Evolutionary conservation across 78 protist species (phyloP), one percentile per base, ranked within the genome.

Genomic region (Dictyostelium firmibasis): DNA sequence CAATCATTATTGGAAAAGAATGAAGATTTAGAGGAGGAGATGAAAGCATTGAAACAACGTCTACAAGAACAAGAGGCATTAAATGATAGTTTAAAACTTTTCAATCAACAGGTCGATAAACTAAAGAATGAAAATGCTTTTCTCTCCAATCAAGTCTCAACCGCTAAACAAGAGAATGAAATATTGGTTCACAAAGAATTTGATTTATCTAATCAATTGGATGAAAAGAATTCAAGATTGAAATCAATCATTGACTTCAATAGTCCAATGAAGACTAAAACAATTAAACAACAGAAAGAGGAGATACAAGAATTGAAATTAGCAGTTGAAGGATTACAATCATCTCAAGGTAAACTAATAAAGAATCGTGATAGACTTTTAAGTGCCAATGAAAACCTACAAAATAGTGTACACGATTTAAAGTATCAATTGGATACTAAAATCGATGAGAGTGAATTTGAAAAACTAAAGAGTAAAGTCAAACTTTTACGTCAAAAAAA

Each of bases 11-110:
- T 89, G 27, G 94, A 89, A 29, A 43, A 70, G 53, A 89, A 81
- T 44, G 72, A 89, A 10, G 94, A 89, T 33, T 50, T 89, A 25
- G 94, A 89, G 9, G 77, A 57, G 13, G 94, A 89, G 10, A 29
- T 89, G 84, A 81, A 27, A 18, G 44, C 43, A 27, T 20, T 67
- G 10, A 84, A 67, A 67, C 25, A 27, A 8, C n/a, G 72, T 11
- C 6, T 67, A n/a, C 38, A 13, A 31, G 94, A 89, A 4, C 94
- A 89, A 23, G 60, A 84, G 20, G 29, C n/a, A n/a, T 41, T 35
- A 1, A 41, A 20, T n/a, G 92, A 86, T 4, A 23, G 25, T 20
- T 25, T 89, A 29, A 74, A 70, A 13, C 35, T 27, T 4, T 14
- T 81, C 10, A 69, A 14, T 31, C 41, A 89, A 7, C 86, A 89